These are phyloP conservation scores for Metschnikowia noctiluminum DNA, from an alignment of 805 yeast genomes.

Conservation along the genomic window DNA sequence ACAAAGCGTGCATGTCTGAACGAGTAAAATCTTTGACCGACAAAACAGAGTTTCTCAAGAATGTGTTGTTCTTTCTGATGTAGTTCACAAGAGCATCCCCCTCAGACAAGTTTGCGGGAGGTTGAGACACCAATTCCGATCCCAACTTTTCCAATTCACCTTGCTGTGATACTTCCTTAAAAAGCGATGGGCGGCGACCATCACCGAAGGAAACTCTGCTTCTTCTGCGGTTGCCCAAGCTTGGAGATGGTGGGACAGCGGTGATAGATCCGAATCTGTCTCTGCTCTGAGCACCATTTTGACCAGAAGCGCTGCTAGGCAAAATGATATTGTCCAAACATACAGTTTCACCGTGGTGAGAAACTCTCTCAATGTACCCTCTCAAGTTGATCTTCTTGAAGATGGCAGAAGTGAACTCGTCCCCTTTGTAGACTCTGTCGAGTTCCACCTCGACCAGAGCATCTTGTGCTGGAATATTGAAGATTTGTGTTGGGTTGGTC, in stretches of 20 bases:
- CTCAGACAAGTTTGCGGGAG: slow-evolving; percentile 69
- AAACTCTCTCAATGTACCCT: slow-evolving; percentile 89
- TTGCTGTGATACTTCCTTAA: slow-evolving; percentile 36
- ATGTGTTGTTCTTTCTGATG: slow-evolving; percentile 83
- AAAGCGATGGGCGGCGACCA: slow-evolving; percentile 34
- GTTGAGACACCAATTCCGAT: slow-evolving; percentile 68
- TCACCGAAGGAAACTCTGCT: slow-evolving; percentile 33
- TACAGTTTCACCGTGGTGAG: slow-evolving; percentile 71
- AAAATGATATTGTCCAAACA: slow-evolving; percentile 80
- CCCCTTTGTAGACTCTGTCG: slow-evolving; percentile 51
- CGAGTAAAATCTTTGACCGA: slow-evolving; percentile 87
- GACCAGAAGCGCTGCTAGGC: slow-evolving; percentile 54
- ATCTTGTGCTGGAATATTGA: slow-evolving; percentile 78
- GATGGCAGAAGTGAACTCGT: slow-evolving; percentile 28
- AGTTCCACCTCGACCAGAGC: slow-evolving; percentile 78
- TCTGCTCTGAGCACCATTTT: slow-evolving; percentile 43
- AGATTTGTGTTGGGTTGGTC: slow-evolving; percentile 76
- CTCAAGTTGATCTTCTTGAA: slow-evolving; percentile 51
- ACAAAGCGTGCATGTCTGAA: slow-evolving; percentile 85
- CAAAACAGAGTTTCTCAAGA: slow-evolving; percentile 80
- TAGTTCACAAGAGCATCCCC: slow-evolving; percentile 76
- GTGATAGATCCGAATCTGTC: slow-evolving; percentile 39
- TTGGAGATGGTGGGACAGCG: slow-evolving; percentile 46
- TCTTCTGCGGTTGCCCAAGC: slow-evolving; percentile 28
- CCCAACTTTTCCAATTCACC: slow-evolving; percentile 49